phyloP scores from a whole-genome alignment of 371 early-diverging fungal genomes.

The Mycotypha africana region DNA sequence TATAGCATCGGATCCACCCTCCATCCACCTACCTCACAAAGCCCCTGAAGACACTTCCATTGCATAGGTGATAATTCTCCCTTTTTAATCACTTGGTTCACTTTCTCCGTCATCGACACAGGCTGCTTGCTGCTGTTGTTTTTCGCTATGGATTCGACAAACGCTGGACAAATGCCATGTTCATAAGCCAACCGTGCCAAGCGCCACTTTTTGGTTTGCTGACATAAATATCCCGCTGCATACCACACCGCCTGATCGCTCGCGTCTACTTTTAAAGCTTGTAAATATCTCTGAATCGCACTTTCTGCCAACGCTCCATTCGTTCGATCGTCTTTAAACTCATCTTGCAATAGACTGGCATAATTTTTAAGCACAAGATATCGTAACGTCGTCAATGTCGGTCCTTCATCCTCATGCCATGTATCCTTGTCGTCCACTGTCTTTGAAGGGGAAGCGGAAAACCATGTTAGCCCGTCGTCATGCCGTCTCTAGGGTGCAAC shows the following conservation, averaged over 20 bases:
- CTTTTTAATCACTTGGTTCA: constrained; percentile 3
- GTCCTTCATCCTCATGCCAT: too few species aligned
- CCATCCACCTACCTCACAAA: constrained; percentile 57
- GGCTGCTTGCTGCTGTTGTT: too few species aligned
- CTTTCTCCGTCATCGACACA: constrained; percentile 1
- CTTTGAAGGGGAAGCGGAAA: too few species aligned
- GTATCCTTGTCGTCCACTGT: too few species aligned
- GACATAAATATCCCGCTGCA: constrained; percentile 42
- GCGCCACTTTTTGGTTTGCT: constrained; percentile 26
- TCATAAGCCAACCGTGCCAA: constrained; percentile 50
- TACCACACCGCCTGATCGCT: constrained; percentile 54
- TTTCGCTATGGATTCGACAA: too few species aligned
- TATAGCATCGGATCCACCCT: too few species aligned
- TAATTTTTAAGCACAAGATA: constrained; percentile 62
- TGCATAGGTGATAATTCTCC: constrained; percentile 34
- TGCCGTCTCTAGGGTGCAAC: too few species aligned
- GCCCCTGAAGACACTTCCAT: constrained; percentile 52
- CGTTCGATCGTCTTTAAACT: constrained; percentile 7
- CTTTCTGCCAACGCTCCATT: constrained; percentile 22
- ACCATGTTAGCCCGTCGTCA: too few species aligned
- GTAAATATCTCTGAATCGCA: constrained; percentile 45
- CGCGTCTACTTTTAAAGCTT: constrained; percentile 52
- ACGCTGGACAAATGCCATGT: constrained; percentile 35
- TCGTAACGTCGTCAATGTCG: constrained; percentile 25
- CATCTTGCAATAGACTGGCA: constrained; percentile 48